Evolutionary conservation across 371 early-diverging fungal genomes (phyloP).

Genomic region (Rhizopus stolonifer): DNA sequence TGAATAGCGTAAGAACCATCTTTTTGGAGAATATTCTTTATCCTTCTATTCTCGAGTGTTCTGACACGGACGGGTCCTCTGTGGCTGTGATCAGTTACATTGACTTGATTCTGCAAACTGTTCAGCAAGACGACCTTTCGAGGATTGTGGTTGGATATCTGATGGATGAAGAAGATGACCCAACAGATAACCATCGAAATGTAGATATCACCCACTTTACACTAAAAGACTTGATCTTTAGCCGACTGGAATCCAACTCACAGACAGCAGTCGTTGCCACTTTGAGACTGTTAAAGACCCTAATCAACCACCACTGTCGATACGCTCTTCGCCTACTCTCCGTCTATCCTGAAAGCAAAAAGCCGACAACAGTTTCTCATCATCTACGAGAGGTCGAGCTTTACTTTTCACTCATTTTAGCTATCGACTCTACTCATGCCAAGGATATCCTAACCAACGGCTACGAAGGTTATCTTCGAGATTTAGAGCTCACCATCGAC

Average conservation of each 20-base stretch:
- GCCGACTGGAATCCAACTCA: conserved; percentile 71
- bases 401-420: conserved; percentile 68
- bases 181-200: conserved; percentile 3
- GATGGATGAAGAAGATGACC: conserved; percentile 58
- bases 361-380: conserved; percentile 52
- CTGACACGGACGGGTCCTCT: conserved; percentile 90
- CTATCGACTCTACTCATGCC: conserved; percentile 58
- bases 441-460: conserved; percentile 60
- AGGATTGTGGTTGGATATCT: conserved; percentile 74
- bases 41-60: conserved; percentile 82
- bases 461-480: conserved; percentile 78
- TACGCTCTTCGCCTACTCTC: conserved; percentile 71
- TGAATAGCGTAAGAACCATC: conserved; percentile 68
- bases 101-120: conserved; percentile 73
- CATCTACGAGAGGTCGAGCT: conserved; percentile 69
- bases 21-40: conserved; percentile 87
- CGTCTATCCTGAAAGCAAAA: conserved; percentile 56
- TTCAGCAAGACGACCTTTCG: conserved; percentile 76
- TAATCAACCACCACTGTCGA: conserved; percentile 77
- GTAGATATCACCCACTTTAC: conserved; percentile 54
- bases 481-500: conserved; percentile 69
- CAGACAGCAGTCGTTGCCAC: conserved; percentile 81
- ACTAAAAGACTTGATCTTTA: conserved; percentile 76
- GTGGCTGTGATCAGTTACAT: conserved; percentile 90
- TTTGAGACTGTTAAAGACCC: conserved; percentile 72